Base-by-base conservation (phyloP, 1,284 basidiomycete species). In the Kalmanozyma brasiliensis region DNA sequence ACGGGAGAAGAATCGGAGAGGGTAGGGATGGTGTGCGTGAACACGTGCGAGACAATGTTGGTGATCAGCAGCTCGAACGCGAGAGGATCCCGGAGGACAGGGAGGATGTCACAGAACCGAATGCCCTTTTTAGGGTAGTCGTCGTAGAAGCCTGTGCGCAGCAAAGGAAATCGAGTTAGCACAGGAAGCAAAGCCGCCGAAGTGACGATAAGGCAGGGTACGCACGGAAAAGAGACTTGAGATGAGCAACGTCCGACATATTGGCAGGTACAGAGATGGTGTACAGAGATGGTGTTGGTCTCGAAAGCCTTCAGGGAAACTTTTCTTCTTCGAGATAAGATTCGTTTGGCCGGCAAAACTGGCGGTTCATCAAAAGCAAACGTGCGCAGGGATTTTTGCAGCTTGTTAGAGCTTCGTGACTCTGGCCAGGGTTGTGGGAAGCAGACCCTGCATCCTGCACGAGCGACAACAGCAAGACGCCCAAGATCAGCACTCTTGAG, bases 1-100 rank as follows among this genome's bases (percentile, higher is more conserved):
- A 47, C 26, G 2, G 67, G 46, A 9, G 48, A 40, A 33, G 30
- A 11, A 42, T 87, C 84, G 33, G 76, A 53, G 26, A 83, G 68
- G 22, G 84, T 84, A 11, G 88, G 86, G 67, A 93, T 85, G 17
- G 90, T 91, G 37, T 74, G 76, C 29, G 90, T 92, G 52, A 90
- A 90, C 78, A 98, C 85, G 82, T 92, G 95, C 83, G 93, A 87
- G 56, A 93, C 82, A 59, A 98, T 86, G 83, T 97, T 90, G 24
- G 94, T 94, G 80, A 98, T 90, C 49, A 98, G 88, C 1, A 90
- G 89, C 74, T 83, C 82, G 43, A 83, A 82, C 3, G 78, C 68
- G 33, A 79, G 49, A 13, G 82, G 81, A 53, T 82, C 80, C 14
- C 79, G 78, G 33, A 82, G 75, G 36, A 77, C 78, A 24, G 80